A percentile compares a stretch with the other conserved stretches of the same genome.
Conservation (phyloP, 306 rosid genomes). For the Hippophae rhamnoides region DNA sequence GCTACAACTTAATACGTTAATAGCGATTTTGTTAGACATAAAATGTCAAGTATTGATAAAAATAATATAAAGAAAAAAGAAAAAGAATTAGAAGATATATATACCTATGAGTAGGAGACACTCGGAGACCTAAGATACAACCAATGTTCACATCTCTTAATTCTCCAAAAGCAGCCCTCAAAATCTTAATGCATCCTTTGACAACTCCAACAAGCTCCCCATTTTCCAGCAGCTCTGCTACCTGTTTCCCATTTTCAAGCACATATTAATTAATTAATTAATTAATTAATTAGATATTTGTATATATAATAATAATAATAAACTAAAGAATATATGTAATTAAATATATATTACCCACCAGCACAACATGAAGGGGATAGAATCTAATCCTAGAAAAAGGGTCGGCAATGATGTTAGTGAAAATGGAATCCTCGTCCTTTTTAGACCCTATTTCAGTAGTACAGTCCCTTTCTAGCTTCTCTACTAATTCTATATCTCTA, state of each 20-base stretch:
- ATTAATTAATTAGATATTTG: not conserved
- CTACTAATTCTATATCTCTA: constrained; percentile 59
- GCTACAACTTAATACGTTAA: too few species aligned
- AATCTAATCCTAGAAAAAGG: constrained; percentile 71
- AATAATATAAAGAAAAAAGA: too few species aligned
- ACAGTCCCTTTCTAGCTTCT: constrained; percentile 70
- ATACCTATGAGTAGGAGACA: constrained; percentile 59
- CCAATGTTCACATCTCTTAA: constrained; percentile 43
- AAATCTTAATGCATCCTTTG: constrained; percentile 61
- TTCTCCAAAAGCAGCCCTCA: constrained; percentile 33
- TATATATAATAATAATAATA: too few species aligned
- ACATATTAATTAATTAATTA: not conserved
- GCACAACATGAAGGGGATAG: constrained; percentile 59
- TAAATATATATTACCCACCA: constrained; percentile 36
- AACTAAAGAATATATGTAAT: too few species aligned
- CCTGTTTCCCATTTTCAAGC: constrained; percentile 29
- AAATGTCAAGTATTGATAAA: too few species aligned
- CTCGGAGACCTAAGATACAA: constrained; percentile 64
- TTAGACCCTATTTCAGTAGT: constrained; percentile 43
- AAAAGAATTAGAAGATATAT: too few species aligned
- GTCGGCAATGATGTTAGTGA: constrained; percentile 50
- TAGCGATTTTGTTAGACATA: too few species aligned
- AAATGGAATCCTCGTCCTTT: constrained; percentile 48
- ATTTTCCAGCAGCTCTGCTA: constrained; percentile 55
- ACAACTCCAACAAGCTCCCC: constrained; percentile 62